Evolutionary conservation across 768 basidiomycete species (phyloP), one percentile per base, ranked within the genome.

Genomic region (Russula sp.): DNA sequence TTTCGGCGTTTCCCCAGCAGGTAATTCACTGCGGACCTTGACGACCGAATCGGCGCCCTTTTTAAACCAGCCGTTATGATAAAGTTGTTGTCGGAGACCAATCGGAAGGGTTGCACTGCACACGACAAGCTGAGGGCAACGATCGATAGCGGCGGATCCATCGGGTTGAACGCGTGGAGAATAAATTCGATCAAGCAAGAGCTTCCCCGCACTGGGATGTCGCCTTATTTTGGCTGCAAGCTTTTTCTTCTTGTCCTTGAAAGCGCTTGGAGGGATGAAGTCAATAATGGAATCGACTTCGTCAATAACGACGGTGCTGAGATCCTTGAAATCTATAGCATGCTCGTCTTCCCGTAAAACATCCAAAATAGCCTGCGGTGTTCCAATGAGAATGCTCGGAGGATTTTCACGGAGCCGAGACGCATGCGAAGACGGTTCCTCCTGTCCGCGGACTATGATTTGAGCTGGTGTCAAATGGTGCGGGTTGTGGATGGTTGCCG

Each of bases 211-310:
- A 5, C 83, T 81, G 16, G 84, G 81, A 69, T 90, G 90, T 57
- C 74, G 76, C 57, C 73, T 71, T n/a, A 79, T 70, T 67, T 80
- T 81, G 65, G 74, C 77, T 65, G 73, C 72, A 34, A 76, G 76
- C 69, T 78, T 79, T 66, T 74, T 73, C 48, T 71, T 73, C 69
- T 78, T 80, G 62, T 73, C 72, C 57, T 69, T 72, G 57, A 74
- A 79, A 36, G 77, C 71, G 71, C 79, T 79, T 63, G 71, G 73
- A 22, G 86, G 81, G 6, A 80, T 74, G 2, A 79, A 81, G 63
- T 82, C 83, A 59, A 92, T 77, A 46, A 91, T 76, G 72, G 85
- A 87, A 70, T 92, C 90, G 53, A 84, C 86, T 72, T 92, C 90
- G 67, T 92, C 90, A 60, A 91, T 84, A 40, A 85, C 84, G 53